phyloP scores from a whole-genome alignment of 192 early-diverging fungal genomes.

The Linnemannia schmuckeri region DNA sequence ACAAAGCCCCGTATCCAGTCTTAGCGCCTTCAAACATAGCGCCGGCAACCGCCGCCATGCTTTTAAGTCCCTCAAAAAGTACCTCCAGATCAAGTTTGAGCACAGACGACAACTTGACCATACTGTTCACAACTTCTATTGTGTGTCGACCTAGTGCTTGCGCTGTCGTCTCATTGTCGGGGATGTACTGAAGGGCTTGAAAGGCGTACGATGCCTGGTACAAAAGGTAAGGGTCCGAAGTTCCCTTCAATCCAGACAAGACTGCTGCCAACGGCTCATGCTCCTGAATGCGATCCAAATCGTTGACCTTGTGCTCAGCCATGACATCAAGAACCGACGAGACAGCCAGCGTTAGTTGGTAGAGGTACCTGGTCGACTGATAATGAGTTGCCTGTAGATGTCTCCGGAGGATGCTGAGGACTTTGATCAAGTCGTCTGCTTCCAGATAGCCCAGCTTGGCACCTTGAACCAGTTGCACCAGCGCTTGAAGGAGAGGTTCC shows the following conservation, averaged over 20 bases:
- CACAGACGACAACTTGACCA: neutral
- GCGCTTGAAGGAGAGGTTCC: neutral
- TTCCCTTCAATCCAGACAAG: neutral
- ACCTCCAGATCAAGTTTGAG: neutral
- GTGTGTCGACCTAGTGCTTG: neutral
- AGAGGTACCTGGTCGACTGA: conserved; percentile 12
- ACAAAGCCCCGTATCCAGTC: neutral
- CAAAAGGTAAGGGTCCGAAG: neutral
- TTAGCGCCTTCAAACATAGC: neutral
- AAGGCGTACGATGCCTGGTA: conserved; percentile 12
- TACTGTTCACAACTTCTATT: neutral
- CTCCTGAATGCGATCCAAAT: neutral
- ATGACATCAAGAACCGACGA: conserved; percentile 9
- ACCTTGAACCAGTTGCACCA: neutral
- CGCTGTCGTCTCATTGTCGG: neutral
- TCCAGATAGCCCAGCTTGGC: neutral
- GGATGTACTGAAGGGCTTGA: conserved; percentile 2
- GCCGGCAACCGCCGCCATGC: neutral
- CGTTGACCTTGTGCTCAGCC: neutral
- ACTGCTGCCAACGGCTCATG: neutral
- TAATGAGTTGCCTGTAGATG: neutral
- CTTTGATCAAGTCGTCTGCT: conserved; percentile 1
- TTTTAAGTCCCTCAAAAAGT: neutral
- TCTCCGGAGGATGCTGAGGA: neutral
- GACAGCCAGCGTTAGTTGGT: neutral